These are phyloP conservation scores for Acaromyces ingoldii DNA, from an alignment of 1,284 basidiomycete genomes.

Conservation along the genomic window DNA sequence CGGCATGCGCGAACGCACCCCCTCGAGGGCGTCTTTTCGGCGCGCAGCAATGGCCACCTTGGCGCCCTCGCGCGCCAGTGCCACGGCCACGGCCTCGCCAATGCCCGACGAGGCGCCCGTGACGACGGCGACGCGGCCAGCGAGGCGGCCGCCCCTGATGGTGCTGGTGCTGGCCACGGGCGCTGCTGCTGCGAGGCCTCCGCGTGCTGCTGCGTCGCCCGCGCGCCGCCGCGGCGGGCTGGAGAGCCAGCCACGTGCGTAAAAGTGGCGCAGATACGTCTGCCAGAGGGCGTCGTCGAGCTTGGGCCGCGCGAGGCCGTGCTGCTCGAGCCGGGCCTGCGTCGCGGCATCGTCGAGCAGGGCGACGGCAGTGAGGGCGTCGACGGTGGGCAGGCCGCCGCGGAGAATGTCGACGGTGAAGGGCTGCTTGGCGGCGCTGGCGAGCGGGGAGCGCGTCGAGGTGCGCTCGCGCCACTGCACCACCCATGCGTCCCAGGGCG, in stretches of 20 bases:
- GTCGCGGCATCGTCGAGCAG: slow-evolving; percentile 46
- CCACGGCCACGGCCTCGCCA: slow-evolving; percentile 49
- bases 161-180: slow-evolving; percentile 15
- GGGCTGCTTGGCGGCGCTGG: slow-evolving; percentile 22
- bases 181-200: neutral
- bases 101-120: slow-evolving; percentile 53
- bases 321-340: slow-evolving; percentile 19
- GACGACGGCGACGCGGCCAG: slow-evolving; percentile 50
- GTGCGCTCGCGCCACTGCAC: slow-evolving; percentile 37
- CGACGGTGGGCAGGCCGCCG: slow-evolving; percentile 42
- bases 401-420: slow-evolving; percentile 46
- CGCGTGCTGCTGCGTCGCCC: slow-evolving; percentile 1
- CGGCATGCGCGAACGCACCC: slow-evolving; percentile 7
- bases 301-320: slow-evolving; percentile 29
- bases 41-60: slow-evolving; percentile 31
- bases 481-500: slow-evolving; percentile 46
- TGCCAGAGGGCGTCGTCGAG: slow-evolving; percentile 38
- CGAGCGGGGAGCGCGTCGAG: slow-evolving; percentile 23
- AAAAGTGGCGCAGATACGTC: slow-evolving; percentile 46
- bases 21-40: slow-evolving; percentile 22
- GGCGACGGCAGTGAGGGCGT: slow-evolving; percentile 32
- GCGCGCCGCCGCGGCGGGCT: slow-evolving; percentile 25
- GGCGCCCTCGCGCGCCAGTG: slow-evolving; percentile 26
- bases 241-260: slow-evolving; percentile 45
- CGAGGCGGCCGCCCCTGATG: slow-evolving; percentile 15